These are phyloP conservation scores for Paecilomyces variotii DNA, from an alignment of 2,329 filamentous ascomycete species.

Conservation along the genomic window DNA sequence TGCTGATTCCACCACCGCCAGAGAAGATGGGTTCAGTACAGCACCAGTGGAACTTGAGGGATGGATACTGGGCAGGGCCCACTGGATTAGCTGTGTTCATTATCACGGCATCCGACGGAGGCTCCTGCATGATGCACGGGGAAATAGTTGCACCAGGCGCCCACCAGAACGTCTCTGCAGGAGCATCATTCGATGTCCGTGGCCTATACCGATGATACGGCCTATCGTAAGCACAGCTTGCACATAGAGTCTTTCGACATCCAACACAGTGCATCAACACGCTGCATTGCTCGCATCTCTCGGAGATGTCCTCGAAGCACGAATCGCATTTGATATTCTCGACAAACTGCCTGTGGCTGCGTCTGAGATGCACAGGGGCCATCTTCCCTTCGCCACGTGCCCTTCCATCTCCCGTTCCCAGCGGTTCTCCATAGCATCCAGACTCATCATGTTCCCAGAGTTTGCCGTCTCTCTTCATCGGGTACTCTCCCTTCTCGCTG, in stretches of 20 bases:
- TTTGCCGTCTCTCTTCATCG: slow-evolving; percentile 40
- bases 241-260: slow-evolving; percentile 52
- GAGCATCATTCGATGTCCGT: slow-evolving; percentile 6
- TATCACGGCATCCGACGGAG: slow-evolving; percentile 20
- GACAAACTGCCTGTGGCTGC: slow-evolving; percentile 46
- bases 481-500: slow-evolving; percentile 16
- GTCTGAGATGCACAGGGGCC: slow-evolving; percentile 45
- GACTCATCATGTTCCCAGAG: slow-evolving; percentile 50
- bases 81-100: slow-evolving; percentile 27
- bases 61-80: slow-evolving; percentile 34
- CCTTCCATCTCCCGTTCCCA: slow-evolving; percentile 41
- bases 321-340: slow-evolving; percentile 47
- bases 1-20: slow-evolving; percentile 51
- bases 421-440: slow-evolving; percentile 47
- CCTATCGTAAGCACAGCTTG: slow-evolving; percentile 51
- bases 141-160: slow-evolving; percentile 48
- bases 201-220: slow-evolving; percentile 38
- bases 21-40: slow-evolving; percentile 54
- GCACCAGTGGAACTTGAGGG: slow-evolving; percentile 52
- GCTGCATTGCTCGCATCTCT: slow-evolving; percentile 54
- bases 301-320: slow-evolving; percentile 46
- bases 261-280: slow-evolving; percentile 55
- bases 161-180: slow-evolving; percentile 48
- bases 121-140: slow-evolving; percentile 53
- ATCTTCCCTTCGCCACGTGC: slow-evolving; percentile 46